These are phyloP conservation scores for Thermoascus crustaceus DNA, from an alignment of 2,329 filamentous ascomycete genomes.

Conservation along the genomic window DNA sequence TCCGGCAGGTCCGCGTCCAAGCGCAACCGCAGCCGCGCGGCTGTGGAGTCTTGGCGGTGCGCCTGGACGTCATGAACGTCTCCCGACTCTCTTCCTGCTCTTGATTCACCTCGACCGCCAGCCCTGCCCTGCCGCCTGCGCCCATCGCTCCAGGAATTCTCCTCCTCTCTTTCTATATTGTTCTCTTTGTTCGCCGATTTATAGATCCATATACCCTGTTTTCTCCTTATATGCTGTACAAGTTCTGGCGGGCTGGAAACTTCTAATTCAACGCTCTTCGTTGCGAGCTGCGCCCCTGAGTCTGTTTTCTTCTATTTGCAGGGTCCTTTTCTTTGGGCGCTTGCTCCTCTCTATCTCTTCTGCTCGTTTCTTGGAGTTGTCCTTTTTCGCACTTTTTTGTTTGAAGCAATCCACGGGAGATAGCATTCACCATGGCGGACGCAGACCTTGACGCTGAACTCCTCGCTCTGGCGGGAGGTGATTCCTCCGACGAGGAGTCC, in stretches of 20 bases:
- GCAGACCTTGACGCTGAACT: constrained; percentile 78
- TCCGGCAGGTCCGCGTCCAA: no score
- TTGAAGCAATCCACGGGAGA: background rate
- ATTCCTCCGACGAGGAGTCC: constrained; percentile 46
- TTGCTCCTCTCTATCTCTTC: no score
- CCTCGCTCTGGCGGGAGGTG: constrained; percentile 81
- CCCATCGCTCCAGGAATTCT: background rate
- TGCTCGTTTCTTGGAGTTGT: no score
- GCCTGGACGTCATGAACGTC: constrained; percentile 23
- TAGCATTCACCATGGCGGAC: constrained; percentile 57
- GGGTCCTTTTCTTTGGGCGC: no score
- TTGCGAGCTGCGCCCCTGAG: no score
- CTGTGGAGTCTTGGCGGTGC: constrained; percentile 20
- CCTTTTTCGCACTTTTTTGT: background rate
- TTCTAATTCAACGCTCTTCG: background rate
- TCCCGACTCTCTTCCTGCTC: constrained; percentile 11
- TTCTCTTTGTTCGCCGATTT: constrained; percentile 3
- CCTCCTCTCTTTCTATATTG: constrained; percentile 2
- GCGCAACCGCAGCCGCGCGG: constrained; percentile 28
- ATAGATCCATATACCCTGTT: background rate
- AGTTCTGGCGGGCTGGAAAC: constrained; percentile 6
- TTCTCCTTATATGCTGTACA: constrained; percentile 2
- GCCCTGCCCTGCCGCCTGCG: background rate
- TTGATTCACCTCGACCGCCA: constrained; percentile 2
- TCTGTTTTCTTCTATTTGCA: no score